Percentiles rank a stretch among this genome's conserved stretches.
phyloP scores from a whole-genome alignment of 2,329 filamentous ascomycete species.

The Microdochium bolleyi region DNA sequence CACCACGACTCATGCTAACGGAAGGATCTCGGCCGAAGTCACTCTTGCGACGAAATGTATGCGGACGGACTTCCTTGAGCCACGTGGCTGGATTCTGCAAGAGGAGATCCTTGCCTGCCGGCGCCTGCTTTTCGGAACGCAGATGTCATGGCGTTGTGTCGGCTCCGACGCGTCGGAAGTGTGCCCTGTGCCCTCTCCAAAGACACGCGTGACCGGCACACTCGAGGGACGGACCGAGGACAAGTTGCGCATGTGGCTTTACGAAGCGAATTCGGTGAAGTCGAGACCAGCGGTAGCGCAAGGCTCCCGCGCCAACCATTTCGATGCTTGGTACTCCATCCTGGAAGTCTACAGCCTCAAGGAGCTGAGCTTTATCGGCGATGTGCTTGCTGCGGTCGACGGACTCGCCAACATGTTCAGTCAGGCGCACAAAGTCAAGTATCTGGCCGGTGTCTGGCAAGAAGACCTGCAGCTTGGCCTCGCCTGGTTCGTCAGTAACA shows the following conservation, averaged over 20 bases:
- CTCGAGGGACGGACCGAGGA: neutral
- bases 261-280: slow-evolving; percentile 2
- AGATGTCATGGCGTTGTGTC: slow-evolving; percentile 11
- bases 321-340: slow-evolving; percentile 7
- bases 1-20: neutral
- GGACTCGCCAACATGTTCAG: slow-evolving; percentile 8
- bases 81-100: slow-evolving; percentile 13
- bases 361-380: slow-evolving; percentile 5
- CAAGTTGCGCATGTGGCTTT: slow-evolving; percentile 7
- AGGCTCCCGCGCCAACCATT: neutral
- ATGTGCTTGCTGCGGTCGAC: slow-evolving; percentile 8
- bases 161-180: slow-evolving; percentile 6
- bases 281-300: neutral
- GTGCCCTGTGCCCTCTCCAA: slow-evolving; percentile 3
- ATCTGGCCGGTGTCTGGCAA: slow-evolving; percentile 10
- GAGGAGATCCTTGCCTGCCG: slow-evolving; percentile 13
- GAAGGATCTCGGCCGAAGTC: neutral
- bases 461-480: slow-evolving; percentile 9
- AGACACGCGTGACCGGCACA: neutral
- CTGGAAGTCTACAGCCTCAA: slow-evolving; percentile 10
- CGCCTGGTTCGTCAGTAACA: slow-evolving; percentile 11
- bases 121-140: slow-evolving; percentile 8
- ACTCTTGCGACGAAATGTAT: slow-evolving; percentile 6
- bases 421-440: slow-evolving; percentile 4
- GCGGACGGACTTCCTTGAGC: slow-evolving; percentile 7